These are phyloP conservation scores for Linnemannia hyalina DNA, from an alignment of 192 early-diverging fungal genomes.

Conservation along the genomic window DNA sequence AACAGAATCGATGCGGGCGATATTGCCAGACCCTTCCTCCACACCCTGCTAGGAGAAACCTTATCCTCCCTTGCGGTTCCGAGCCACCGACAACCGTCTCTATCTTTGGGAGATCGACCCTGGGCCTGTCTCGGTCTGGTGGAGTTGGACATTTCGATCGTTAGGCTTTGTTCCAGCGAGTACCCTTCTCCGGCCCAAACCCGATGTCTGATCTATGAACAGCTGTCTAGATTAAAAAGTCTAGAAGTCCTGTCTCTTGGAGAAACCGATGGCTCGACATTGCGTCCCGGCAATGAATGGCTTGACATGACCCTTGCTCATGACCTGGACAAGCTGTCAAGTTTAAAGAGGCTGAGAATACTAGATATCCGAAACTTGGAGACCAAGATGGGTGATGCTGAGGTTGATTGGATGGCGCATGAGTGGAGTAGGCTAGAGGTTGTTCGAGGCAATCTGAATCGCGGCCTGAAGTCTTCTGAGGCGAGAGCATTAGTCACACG, in stretches of 20 bases:
- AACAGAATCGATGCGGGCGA: not conserved
- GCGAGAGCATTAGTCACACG: not conserved
- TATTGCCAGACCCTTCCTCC: not conserved
- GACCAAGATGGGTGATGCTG: not conserved
- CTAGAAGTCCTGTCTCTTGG: not conserved
- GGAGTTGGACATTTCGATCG: not conserved
- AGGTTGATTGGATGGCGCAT: constrained; percentile 2
- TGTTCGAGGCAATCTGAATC: not conserved
- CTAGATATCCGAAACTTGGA: not conserved
- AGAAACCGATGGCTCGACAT: not conserved
- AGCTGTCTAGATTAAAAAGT: not conserved
- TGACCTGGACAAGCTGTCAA: not conserved
- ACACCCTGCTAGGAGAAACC: not conserved
- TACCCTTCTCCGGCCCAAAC: not conserved
- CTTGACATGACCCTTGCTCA: not conserved
- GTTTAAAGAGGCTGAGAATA: not conserved
- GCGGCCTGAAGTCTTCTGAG: not conserved
- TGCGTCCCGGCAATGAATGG: not conserved
- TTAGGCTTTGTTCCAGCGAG: not conserved
- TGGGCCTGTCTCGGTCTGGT: constrained; percentile 1
- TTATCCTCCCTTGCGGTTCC: not conserved
- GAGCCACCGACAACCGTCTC: not conserved
- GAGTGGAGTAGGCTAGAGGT: not conserved
- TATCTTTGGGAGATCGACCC: not conserved
- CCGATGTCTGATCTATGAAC: not conserved